Base-by-base conservation (phyloP, 352 stramenopile genomes). In the Phytophthora europaea region DNA sequence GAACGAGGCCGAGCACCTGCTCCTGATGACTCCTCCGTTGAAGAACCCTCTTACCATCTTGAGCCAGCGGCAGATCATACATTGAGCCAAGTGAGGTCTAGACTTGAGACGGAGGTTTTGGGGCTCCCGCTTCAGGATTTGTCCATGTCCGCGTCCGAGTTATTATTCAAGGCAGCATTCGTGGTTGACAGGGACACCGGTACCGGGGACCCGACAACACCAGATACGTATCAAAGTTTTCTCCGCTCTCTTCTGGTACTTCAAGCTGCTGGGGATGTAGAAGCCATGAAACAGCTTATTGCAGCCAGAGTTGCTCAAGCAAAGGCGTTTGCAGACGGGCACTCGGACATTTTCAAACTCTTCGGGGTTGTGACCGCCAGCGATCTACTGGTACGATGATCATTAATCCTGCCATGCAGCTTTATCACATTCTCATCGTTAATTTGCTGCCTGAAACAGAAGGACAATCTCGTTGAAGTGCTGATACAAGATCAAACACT, bases 141-240 rank as follows among this genome's bases (percentile, higher is more conserved):
- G 4, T 67, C 61, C 13, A 59, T 82, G 18, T 40, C 64, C 0
- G 68, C 66, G 4, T 57, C 33, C 13, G 73, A 84, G 3, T 70
- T 92, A 31, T 38, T 92, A 2, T 92, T 92, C 62, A 91, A 90
- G 40, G 79, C 80, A 10, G 81, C 72, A 15, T 91, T 91, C 31
- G 28, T 90, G n/a, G 33, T 80, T 13, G 80, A 72, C 34, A 52
- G 63, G 3, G 23, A 43, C 18, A 20, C 4, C 22, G 22, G 12
- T 56, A 56, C 23, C 15, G 4, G 43, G 0, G 26, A 67, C 12
- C 23, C 45, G 26, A 57, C 56, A 8, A 55, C 9, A 26, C 60
- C 45, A 31, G 43, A 64, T 18, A 62, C 61, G 0, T 79, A 75
- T 53, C 57, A 80, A 20, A 20, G 15, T 15, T 87, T 87, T 53